These are phyloP conservation scores for Penicillium diatomitis DNA, from an alignment of 495 filamentous ascomycete genomes.

Conservation along the genomic window DNA sequence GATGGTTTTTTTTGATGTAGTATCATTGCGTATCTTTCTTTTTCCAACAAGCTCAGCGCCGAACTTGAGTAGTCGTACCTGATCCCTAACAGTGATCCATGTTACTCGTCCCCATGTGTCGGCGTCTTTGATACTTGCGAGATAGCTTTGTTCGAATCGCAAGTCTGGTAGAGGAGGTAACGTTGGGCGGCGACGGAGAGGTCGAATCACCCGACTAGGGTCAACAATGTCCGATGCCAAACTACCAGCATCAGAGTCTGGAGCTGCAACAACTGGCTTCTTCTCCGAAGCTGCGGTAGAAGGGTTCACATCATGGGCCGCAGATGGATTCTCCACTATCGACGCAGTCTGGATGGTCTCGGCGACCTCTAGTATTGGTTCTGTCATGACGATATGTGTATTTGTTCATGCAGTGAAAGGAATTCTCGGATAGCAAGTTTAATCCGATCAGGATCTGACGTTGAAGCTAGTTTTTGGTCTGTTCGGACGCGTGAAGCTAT, in stretches of 20 bases:
- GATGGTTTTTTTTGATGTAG: too few species aligned
- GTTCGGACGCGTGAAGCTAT: neutral
- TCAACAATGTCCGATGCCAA: slow-evolving; percentile 38
- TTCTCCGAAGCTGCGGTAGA: slow-evolving; percentile 58
- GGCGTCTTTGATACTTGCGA: slow-evolving; percentile 70
- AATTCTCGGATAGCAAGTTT: too few species aligned
- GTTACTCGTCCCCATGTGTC: slow-evolving; percentile 66
- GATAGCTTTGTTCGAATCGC: slow-evolving; percentile 94
- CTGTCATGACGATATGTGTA: slow-evolving; percentile 22
- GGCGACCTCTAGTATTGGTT: slow-evolving; percentile 51
- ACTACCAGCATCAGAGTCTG: slow-evolving; percentile 38
- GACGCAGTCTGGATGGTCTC: slow-evolving; percentile 72
- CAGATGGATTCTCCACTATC: slow-evolving; percentile 58
- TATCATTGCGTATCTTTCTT: too few species aligned
- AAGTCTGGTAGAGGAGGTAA: slow-evolving; percentile 87
- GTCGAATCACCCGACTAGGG: slow-evolving; percentile 45
- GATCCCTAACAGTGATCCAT: slow-evolving; percentile 81
- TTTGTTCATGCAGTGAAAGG: neutral
- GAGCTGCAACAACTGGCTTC: slow-evolving; percentile 35
- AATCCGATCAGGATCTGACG: neutral
- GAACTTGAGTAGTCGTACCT: slow-evolving; percentile 43
- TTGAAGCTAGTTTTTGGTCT: neutral
- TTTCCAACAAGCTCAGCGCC: too few species aligned
- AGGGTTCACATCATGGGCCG: slow-evolving; percentile 71
- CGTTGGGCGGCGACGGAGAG: slow-evolving; percentile 40